Base-by-base conservation (phyloP, 768 basidiomycete species). In the Tephrocybe sp. region DNA sequence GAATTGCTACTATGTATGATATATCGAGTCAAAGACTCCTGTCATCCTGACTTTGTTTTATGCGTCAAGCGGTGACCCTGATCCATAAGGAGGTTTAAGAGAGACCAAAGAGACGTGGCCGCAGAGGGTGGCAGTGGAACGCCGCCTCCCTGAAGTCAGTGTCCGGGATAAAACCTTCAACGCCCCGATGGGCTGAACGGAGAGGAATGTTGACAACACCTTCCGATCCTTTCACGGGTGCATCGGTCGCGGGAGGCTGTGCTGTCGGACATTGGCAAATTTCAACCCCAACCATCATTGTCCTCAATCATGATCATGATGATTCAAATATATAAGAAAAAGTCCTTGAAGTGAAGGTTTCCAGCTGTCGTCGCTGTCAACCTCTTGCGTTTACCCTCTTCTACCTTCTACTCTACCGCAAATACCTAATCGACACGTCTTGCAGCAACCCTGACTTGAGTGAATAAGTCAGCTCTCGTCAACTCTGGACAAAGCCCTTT, bases 221-320 rank as follows among this genome's bases (percentile, higher is more conserved):
- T 26, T 26, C 7, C 26, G 7, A 4, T 3, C 4, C 26, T 26
- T 7, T 26, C 26, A 32, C 39, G 38, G 38, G 12, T 31, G 38
- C 26, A 46, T 35, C 38, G 30, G 32, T 35, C 40, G 2, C 12
- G 13, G 11, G 23, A 39, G 53, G 53, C 53, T 45, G 53, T 54
- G 53, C 45, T 36, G 33, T 38, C 52, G 36, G 42, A 26, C 23
- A 34, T 35, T 19, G n/a, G 13, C 14, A 41, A 55, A 47, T 48
- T 55, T 55, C 39, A 20, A 16, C 46, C 38, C 47, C 47, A 31
- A 48, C 35, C 35, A 17, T 36, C 35, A 48, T 42, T 31, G 17
- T 5, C 38, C 46, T 46, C 38, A 52, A 34, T 40, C 17, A 16
- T 41, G 26, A 31, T 49, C 17, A 12, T 26, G 14, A 13, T 45